These are phyloP conservation scores for Salix exigua DNA, from an alignment of 345 rosid genomes.

Conservation along the genomic window DNA sequence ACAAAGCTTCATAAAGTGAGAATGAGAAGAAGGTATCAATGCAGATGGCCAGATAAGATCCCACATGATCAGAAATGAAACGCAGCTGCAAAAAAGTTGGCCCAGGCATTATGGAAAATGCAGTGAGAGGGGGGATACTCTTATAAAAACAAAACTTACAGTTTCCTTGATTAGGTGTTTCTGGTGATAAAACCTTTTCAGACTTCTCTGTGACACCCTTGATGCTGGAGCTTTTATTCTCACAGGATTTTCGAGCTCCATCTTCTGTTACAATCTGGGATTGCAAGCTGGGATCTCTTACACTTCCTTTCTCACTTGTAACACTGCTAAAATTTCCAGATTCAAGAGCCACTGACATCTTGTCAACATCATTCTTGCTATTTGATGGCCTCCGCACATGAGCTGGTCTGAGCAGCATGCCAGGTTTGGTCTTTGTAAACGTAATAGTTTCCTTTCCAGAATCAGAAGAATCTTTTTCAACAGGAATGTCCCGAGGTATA, in stretches of 20 bases:
- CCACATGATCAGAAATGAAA: neutral
- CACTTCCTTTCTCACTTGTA: slow-evolving; percentile 29
- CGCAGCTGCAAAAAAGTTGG: neutral
- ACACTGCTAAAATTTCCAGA: slow-evolving; percentile 29
- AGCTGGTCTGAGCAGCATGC: slow-evolving; percentile 91
- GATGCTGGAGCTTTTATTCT: slow-evolving; percentile 37
- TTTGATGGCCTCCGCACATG: slow-evolving; percentile 52
- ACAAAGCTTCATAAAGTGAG: neutral
- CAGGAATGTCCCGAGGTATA: slow-evolving; percentile 39
- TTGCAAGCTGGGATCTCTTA: slow-evolving; percentile 28
- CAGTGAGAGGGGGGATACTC: neutral
- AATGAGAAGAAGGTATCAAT: neutral
- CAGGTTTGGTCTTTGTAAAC: slow-evolving; percentile 83
- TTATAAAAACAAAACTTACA: slow-evolving; percentile 44
- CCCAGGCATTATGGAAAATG: neutral
- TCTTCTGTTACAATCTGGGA: slow-evolving; percentile 9
- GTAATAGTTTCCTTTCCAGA: slow-evolving; percentile 63
- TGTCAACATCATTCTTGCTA: slow-evolving; percentile 50
- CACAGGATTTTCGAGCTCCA: slow-evolving; percentile 34
- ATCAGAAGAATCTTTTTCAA: slow-evolving; percentile 44
- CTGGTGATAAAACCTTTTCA: slow-evolving; percentile 41
- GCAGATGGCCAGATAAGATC: neutral
- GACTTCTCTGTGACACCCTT: slow-evolving; percentile 44
- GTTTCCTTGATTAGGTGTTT: slow-evolving; percentile 43
- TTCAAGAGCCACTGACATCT: slow-evolving; percentile 42